Evolutionary conservation across 2,329 filamentous ascomycete species (phyloP), one percentile per base, ranked within the genome.

Genomic region (Raffaelea arxii): DNA sequence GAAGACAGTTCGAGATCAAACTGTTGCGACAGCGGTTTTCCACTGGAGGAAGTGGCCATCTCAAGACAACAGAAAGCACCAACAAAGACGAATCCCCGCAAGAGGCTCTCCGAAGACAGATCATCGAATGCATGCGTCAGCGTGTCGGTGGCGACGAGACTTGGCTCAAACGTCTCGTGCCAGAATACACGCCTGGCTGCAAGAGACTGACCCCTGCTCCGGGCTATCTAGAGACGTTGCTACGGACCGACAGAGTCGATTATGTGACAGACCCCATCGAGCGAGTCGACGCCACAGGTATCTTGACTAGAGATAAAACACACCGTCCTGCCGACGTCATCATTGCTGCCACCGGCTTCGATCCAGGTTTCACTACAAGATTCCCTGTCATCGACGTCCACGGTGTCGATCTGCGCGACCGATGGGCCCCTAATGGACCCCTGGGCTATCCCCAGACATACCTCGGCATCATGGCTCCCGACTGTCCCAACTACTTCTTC

Each of bases 271-370:
- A 56, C 7, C 54, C 56, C 2, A 64, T 66, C 9, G 43, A 54
- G 5, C 37, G 44, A 4, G 56, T 66, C 40, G 63, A 58, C 0
- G 49, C 55, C 23, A 56, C 49, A 2, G 59, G 61, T 4, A 53
- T 66, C 14, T 46, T 43, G 24, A 51, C 60, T 19, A 53, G 58
- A 1, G 53, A 53, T 3, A 56, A 56, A n/a, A 55, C 52, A 1
- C 42, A 46, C 10, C 53, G 51, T 49, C 10, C 55, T 3, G 61
- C 65, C 25, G 65, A 67, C 46, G 53, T 54, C 16, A 54, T 67
- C 2, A 52, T 66, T 16, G 56, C 56, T 21, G 58, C 56, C 27
- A 60, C 55, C 0, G 56, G 59, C 9, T 59, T 57, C 25, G 51
- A 55, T 42, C 56, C 57, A 18, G 53, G 47, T 39, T 55, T 49